These are phyloP conservation scores for Blastomyces gilchristii DNA, from an alignment of 2,329 filamentous ascomycete species.

Conservation along the genomic window DNA sequence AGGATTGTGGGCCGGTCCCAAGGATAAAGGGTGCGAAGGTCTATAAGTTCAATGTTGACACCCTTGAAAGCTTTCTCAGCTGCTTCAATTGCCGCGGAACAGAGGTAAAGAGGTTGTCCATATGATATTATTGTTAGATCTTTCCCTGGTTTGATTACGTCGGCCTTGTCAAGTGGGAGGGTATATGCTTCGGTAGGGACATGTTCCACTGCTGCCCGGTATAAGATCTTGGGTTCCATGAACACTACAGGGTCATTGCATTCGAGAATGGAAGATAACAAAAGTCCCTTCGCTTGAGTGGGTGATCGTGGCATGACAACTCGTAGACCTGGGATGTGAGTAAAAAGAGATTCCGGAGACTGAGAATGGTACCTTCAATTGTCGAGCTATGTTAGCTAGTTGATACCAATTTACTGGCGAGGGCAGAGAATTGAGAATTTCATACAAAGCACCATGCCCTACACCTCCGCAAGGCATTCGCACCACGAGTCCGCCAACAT, in stretches of 20 bases:
- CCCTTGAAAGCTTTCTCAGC: conserved; percentile 62
- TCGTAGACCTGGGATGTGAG: conserved; percentile 72
- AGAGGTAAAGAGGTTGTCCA: conserved; percentile 79
- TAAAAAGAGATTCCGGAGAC: conserved; percentile 78
- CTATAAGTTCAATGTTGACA: conserved; percentile 72
- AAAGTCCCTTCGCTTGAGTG: conserved; percentile 75
- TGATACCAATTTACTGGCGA: not conserved
- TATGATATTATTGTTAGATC: conserved; percentile 81
- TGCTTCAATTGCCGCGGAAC: conserved; percentile 62
- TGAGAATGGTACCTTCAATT: conserved; percentile 62
- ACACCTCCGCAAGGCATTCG: conserved; percentile 86
- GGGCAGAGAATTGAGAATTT: conserved; percentile 11
- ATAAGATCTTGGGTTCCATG: conserved; percentile 89
- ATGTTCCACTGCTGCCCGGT: conserved; percentile 83
- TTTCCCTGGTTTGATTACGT: conserved; percentile 67
- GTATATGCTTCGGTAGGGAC: conserved; percentile 72
- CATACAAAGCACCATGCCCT: conserved; percentile 69
- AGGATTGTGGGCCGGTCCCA: conserved; percentile 80
- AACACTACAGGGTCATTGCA: conserved; percentile 81
- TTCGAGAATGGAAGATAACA: conserved; percentile 63
- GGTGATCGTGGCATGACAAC: conserved; percentile 82
- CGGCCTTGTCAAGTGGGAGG: conserved; percentile 77
- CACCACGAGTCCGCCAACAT: conserved; percentile 69
- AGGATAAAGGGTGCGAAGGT: conserved; percentile 78
- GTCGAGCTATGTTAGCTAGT: not conserved